These are phyloP conservation scores for Cornus florida DNA, from an alignment of 148 eudicot genomes.

Conservation along the genomic window DNA sequence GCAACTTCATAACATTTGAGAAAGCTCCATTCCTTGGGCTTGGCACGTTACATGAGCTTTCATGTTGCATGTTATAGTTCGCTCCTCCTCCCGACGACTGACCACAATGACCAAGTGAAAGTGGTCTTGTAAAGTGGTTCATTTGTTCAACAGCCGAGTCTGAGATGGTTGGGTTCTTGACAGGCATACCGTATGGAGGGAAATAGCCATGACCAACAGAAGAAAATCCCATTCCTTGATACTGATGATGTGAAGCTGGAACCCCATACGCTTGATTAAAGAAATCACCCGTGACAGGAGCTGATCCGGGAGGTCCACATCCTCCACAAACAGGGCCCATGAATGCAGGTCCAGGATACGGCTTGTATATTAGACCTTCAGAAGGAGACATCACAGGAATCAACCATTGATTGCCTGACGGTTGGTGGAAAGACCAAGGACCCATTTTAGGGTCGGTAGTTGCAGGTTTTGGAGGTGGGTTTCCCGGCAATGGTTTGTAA, in stretches of 20 bases:
- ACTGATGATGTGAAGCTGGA: constrained; percentile 35
- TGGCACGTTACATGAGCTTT: constrained; percentile 39
- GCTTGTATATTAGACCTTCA: constrained; percentile 94
- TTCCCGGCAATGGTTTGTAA: constrained; percentile 30
- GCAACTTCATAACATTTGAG: constrained; percentile 17
- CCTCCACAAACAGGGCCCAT: constrained; percentile 42
- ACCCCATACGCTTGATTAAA: constrained; percentile 42
- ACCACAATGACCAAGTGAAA: constrained; percentile 27
- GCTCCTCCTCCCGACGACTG: constrained; percentile 24
- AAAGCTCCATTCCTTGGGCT: constrained; percentile 26
- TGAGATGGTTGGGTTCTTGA: constrained; percentile 38
- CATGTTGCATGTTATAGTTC: constrained; percentile 34
- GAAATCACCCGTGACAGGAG: constrained; percentile 29
- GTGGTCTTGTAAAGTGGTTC: constrained; percentile 27
- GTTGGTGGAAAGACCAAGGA: constrained; percentile 55
- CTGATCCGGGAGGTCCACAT: constrained; percentile 44
- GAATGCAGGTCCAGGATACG: constrained; percentile 64
- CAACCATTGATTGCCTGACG: constrained; percentile 78
- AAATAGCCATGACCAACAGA: constrained; percentile 59
- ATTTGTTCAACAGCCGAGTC: constrained; percentile 49
- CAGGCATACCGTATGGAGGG: constrained; percentile 66
- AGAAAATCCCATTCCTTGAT: constrained; percentile 49
- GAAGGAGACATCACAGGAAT: constrained; percentile 91
- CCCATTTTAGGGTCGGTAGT: constrained; percentile 34
- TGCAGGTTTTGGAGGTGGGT: constrained; percentile 23